phyloP scores from a whole-genome alignment of 2,329 filamentous ascomycete species.

The Ophiostoma fasciatum region DNA sequence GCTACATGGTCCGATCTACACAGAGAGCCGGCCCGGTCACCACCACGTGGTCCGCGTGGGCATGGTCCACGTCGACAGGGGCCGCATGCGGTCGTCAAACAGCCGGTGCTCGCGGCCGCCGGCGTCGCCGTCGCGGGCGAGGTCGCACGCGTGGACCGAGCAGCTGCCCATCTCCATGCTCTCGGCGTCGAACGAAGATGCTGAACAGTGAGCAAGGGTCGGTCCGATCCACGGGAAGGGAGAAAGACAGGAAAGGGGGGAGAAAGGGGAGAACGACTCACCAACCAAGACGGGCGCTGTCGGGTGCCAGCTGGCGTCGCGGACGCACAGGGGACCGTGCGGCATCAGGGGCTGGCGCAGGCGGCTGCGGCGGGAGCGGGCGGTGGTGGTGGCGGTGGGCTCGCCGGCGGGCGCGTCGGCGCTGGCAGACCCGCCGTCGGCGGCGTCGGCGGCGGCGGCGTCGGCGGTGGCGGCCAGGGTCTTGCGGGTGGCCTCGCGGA shows the following conservation, averaged over 20 bases:
- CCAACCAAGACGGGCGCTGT: constrained; percentile 62
- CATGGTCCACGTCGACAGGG: too few species aligned
- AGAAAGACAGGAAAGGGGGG: not conserved
- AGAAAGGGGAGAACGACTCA: constrained; percentile 21
- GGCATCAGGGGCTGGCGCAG: not conserved
- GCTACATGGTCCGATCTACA: too few species aligned
- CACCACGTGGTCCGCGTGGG: too few species aligned
- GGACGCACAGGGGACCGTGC: constrained; percentile 48
- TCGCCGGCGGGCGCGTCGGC: not conserved
- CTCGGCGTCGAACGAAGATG: constrained; percentile 71
- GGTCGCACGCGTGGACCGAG: constrained; percentile 65
- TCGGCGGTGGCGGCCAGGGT: not conserved
- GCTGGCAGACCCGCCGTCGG: not conserved
- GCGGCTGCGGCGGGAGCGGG: too few species aligned
- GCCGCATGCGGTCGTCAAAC: constrained; percentile 44
- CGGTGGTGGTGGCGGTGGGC: not conserved
- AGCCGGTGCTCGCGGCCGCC: constrained; percentile 41
- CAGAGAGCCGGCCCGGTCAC: too few species aligned
- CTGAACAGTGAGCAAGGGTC: constrained; percentile 24
- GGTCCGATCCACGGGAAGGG: not conserved
- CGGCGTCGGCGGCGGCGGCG: not conserved
- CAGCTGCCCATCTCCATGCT: constrained; percentile 53
- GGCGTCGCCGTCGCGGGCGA: constrained; percentile 49
- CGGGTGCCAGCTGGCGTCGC: constrained; percentile 87
- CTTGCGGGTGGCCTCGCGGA: constrained; percentile 46